Evolutionary conservation across 108 stramenopile genomes (phyloP).

Genomic region (Discostella pseudostelligera): DNA sequence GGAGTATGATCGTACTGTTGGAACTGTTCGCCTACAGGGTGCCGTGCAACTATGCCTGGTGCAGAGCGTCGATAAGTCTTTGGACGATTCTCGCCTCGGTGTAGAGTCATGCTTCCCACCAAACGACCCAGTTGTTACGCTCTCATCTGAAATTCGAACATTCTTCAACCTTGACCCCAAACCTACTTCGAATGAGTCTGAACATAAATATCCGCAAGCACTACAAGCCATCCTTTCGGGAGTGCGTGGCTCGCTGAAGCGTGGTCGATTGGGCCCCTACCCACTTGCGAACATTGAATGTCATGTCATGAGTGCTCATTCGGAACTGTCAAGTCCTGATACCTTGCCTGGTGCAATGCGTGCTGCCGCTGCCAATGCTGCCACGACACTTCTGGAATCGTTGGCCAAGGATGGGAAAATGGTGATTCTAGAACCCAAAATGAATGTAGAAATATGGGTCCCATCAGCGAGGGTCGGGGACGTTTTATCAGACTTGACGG

Average conservation of each 20-base stretch:
- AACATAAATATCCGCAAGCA: conserved; percentile 53
- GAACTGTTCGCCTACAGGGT: conserved; percentile 69
- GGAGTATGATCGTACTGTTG: conserved; percentile 78
- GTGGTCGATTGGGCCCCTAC: conserved; percentile 66
- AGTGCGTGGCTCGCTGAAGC: conserved; percentile 73
- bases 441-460: conserved; percentile 74
- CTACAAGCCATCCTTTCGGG: conserved; percentile 69
- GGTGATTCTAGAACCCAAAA: conserved; percentile 80
- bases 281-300: conserved; percentile 71
- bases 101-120: conserved; percentile 53
- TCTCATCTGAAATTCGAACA: conserved; percentile 55
- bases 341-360: conserved; percentile 75
- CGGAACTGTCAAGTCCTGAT: conserved; percentile 64
- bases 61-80: conserved; percentile 20
- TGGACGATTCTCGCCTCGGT: conserved; percentile 4
- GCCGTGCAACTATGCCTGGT: conserved; percentile 58
- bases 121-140: conserved; percentile 62
- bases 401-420: conserved; percentile 21
- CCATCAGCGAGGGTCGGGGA: conserved; percentile 81
- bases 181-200: conserved; percentile 42
- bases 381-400: conserved; percentile 46
- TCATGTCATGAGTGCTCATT: conserved; percentile 68
- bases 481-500: conserved; percentile 83
- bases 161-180: conserved; percentile 66
- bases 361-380: conserved; percentile 72